Conservation (phyloP, 2,329 filamentous ascomycete genomes). For the Cryoendolithus antarcticus region DNA sequence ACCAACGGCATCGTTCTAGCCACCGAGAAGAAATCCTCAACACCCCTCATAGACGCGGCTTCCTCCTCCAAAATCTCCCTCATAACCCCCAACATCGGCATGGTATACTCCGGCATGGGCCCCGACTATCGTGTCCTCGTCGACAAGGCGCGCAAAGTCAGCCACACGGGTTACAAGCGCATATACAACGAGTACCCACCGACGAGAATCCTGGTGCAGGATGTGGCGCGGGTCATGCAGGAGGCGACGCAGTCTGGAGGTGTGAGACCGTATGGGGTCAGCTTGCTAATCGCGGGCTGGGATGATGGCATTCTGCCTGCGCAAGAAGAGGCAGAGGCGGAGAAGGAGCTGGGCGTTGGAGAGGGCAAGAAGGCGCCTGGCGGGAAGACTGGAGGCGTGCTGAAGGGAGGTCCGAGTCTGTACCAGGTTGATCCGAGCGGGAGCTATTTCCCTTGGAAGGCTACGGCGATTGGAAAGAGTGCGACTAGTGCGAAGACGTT, state of each 20-base stretch:
- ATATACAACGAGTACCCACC: slow-evolving; percentile 99
- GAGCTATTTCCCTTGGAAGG: slow-evolving; percentile 99
- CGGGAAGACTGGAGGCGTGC: slow-evolving; percentile 85
- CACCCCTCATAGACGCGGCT: slow-evolving; percentile 85
- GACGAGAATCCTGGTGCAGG: slow-evolving; percentile 96
- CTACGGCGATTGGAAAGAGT: slow-evolving; percentile 96
- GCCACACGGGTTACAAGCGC: slow-evolving; percentile 96
- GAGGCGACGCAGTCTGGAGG: slow-evolving; percentile 97
- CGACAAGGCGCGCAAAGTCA: slow-evolving; percentile 95
- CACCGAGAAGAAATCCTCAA: slow-evolving; percentile 98
- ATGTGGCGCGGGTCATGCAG: slow-evolving; percentile 95
- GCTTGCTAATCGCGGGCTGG: slow-evolving; percentile 90
- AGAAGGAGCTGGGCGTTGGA: slow-evolving; percentile 35
- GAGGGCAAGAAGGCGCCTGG: slow-evolving; percentile 61
- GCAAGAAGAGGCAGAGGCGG: slow-evolving; percentile 52
- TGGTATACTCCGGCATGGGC: slow-evolving; percentile 99
- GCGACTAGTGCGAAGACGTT: slow-evolving; percentile 98
- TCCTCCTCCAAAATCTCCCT: slow-evolving; percentile 95
- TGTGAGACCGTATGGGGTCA: slow-evolving; percentile 93
- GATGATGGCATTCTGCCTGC: slow-evolving; percentile 92
- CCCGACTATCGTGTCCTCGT: slow-evolving; percentile 96
- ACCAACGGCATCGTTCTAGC: slow-evolving; percentile 98
- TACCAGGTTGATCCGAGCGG: slow-evolving; percentile 99
- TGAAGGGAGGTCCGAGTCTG: slow-evolving; percentile 91
- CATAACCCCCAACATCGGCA: slow-evolving; percentile 97